A percentile compares a stretch with the other conserved stretches of the same genome.
Conservation (phyloP, 208 protist species). For the Trypanosoma congolense region DNA sequence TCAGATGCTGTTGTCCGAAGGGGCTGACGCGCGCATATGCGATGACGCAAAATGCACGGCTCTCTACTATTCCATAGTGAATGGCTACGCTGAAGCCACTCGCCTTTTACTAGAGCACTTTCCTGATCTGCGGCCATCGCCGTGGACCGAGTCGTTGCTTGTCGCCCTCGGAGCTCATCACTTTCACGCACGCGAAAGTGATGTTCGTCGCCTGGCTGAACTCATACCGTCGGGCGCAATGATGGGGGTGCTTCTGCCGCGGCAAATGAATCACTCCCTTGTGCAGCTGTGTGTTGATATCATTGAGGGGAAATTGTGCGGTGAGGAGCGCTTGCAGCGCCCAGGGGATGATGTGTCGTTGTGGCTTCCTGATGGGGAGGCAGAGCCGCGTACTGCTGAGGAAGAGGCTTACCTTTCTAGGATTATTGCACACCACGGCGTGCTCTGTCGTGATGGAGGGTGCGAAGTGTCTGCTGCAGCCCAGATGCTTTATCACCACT, state of each 20-base stretch:
- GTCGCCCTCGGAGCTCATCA: conserved; percentile 72
- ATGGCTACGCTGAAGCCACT: conserved; percentile 67
- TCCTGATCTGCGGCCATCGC: conserved; percentile 48
- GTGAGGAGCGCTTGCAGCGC: conserved; percentile 20
- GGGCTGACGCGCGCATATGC: conserved; percentile 59
- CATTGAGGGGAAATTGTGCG: conserved; percentile 59
- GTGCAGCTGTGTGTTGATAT: conserved; percentile 54
- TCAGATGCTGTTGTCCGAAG: conserved; percentile 47
- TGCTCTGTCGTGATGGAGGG: conserved; percentile 36
- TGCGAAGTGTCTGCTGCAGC: conserved; percentile 41
- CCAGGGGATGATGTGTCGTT: conserved; percentile 15
- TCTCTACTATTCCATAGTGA: conserved; percentile 88
- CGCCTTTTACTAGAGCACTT: conserved; percentile 49
- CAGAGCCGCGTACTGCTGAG: conserved; percentile 59
- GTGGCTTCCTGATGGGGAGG: conserved; percentile 22
- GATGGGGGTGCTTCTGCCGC: conserved; percentile 43
- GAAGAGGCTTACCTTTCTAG: conserved; percentile 27
- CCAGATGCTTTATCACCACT: conserved; percentile 47
- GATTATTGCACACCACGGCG: conserved; percentile 35
- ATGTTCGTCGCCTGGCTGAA: conserved; percentile 61
- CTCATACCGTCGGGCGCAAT: conserved; percentile 50
- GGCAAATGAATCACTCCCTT: conserved; percentile 33
- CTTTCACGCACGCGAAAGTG: conserved; percentile 55
- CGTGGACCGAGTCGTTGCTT: conserved; percentile 56
- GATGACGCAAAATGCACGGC: conserved; percentile 80